Base-by-base conservation (phyloP, 2,329 filamentous ascomycete species). In the Stemphylium vesicarium region DNA sequence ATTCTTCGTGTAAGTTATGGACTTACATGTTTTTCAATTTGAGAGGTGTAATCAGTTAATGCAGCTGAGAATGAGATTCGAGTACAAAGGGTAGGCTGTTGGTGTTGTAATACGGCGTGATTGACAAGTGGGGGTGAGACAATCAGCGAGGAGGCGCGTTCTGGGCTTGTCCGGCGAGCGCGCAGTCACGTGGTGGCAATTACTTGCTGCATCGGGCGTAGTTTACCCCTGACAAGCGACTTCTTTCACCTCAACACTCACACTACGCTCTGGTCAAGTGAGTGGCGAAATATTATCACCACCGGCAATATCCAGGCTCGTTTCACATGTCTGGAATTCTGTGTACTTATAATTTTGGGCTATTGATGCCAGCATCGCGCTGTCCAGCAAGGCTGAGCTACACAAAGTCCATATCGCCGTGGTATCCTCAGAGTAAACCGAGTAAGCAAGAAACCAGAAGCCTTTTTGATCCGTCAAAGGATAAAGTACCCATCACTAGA, bases 171-270 rank as follows among this genome's bases (percentile, higher is more conserved):
- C 29, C 31, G 48, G 32, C 29, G 35, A 12, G 47, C 68, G 59
- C 70, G 69, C 12, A 35, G 11, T 70, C 70, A 72, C 70, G 66
- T 71, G 70, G 67, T 73, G 67, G 69, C 66, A 61, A 70, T 62
- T 59, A 57, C 20, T 43, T 39, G 38, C 45, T 49, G 50, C 20
- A 40, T 56, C 41, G 7, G 35, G 60, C 31, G 31, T 47, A 59
- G 59, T 31, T 20, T 42, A 36, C 48, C 48, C 53, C 53, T 52
- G 47, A 52, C 48, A 35, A n/a, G 11, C 13, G 9, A 13, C 32
- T 35, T 10, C 18, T 24, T 45, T 45, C 22, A 13, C 42, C 7
- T 8, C 26, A 29, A 11, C 32, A 26, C 11, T 16, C 31, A 12
- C 6, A 3, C n/a, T 24, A 29, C 22, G 15, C 18, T 4, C 10